These are phyloP conservation scores for Herpotrichia juniperi DNA, from an alignment of 2,329 filamentous ascomycete species.

Conservation along the genomic window DNA sequence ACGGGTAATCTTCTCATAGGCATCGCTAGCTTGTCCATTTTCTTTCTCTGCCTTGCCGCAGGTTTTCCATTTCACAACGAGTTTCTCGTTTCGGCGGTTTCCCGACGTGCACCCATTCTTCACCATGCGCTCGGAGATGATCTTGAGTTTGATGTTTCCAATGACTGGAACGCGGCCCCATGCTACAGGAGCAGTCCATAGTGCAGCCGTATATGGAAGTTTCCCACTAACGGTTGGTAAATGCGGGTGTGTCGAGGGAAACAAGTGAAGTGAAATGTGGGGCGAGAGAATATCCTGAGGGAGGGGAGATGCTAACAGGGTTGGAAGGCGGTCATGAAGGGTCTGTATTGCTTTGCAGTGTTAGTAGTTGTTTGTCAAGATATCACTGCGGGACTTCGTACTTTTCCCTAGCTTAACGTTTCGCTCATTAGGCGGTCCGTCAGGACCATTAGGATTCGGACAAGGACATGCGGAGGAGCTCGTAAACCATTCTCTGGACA, in stretches of 20 bases:
- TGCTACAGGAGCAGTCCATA: constrained; percentile 95
- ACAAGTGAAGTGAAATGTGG: constrained; percentile 66
- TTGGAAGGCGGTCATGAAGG: constrained; percentile 67
- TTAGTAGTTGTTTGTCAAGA: constrained; percentile 7
- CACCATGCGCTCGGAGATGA: constrained; percentile 88
- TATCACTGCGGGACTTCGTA: constrained; percentile 36
- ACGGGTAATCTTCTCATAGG: constrained; percentile 60
- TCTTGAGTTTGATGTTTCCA: constrained; percentile 86
- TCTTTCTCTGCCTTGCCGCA: constrained; percentile 58
- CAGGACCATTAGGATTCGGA: constrained; percentile 34
- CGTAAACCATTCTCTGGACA: constrained; percentile 52
- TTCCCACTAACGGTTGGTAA: constrained; percentile 91
- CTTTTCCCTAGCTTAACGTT: constrained; percentile 68
- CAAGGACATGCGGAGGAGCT: constrained; percentile 41
- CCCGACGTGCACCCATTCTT: constrained; percentile 55
- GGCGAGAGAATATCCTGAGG: constrained; percentile 68
- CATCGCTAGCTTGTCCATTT: constrained; percentile 54
- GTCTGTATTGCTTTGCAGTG: constrained; percentile 58
- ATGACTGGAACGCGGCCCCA: constrained; percentile 93
- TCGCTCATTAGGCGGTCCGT: constrained; percentile 62
- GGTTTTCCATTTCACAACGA: constrained; percentile 91
- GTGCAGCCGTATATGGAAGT: constrained; percentile 87
- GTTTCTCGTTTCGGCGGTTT: constrained; percentile 68
- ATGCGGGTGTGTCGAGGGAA: constrained; percentile 79
- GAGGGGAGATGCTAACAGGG: constrained; percentile 64